A percentile compares a stretch with the other conserved stretches of the same genome.
phyloP scores from a whole-genome alignment of 176 grass and related monocot species.

The Hyparrhenia diplandra region DNA sequence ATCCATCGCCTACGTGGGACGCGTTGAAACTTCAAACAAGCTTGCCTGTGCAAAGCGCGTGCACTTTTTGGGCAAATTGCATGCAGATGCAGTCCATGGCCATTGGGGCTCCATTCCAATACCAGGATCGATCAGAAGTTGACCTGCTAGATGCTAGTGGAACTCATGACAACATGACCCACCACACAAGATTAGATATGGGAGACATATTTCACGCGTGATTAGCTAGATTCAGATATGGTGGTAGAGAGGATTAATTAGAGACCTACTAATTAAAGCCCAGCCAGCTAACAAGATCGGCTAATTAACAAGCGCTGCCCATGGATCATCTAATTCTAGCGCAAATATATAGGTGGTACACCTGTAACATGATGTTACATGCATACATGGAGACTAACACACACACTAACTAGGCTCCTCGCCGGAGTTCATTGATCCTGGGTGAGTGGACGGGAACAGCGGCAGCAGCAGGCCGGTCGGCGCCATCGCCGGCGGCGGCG shows the following conservation, averaged over 20 bases:
- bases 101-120: background rate
- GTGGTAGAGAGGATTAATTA: background rate
- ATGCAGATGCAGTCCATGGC: background rate
- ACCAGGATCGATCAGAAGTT: background rate
- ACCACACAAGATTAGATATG: background rate
- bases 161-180: background rate
- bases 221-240: background rate
- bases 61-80: background rate
- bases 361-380: background rate
- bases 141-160: background rate
- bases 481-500: constrained; percentile 16
- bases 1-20: background rate
- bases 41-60: background rate
- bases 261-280: background rate
- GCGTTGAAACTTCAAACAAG: constrained; percentile 30
- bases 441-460: constrained; percentile 64
- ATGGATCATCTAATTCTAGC: background rate
- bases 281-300: background rate
- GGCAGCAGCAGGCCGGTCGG: constrained; percentile 57
- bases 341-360: background rate
- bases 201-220: background rate
- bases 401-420: background rate
- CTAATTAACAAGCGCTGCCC: background rate
- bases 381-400: background rate
- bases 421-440: background rate